These are phyloP conservation scores for Morella rubra DNA, from an alignment of 306 rosid genomes.

Conservation along the genomic window DNA sequence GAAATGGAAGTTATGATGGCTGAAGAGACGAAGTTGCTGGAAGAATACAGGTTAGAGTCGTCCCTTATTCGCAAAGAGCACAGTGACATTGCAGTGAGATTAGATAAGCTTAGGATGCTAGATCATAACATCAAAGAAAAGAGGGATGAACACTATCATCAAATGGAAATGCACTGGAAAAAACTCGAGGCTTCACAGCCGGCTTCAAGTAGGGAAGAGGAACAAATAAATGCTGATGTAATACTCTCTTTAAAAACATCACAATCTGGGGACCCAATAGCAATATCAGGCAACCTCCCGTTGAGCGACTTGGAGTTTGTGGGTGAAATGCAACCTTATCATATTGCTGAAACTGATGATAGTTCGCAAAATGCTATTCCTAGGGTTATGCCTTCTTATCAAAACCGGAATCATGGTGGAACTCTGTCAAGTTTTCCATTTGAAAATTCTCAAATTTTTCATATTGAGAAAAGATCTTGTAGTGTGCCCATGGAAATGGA, in stretches of 20 bases:
- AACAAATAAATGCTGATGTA: not conserved
- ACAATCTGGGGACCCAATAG: not conserved
- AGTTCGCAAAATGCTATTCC: slow-evolving; percentile 18
- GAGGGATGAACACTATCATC: not conserved
- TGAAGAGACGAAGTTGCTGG: not conserved
- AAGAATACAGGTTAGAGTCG: not conserved
- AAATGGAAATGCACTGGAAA: not conserved
- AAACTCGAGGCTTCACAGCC: not conserved
- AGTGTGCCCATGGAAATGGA: slow-evolving; percentile 27
- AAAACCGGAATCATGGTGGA: slow-evolving; percentile 25
- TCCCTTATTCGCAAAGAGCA: not conserved
- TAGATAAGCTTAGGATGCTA: not conserved
- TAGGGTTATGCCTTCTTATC: slow-evolving; percentile 23
- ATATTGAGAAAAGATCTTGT: slow-evolving; percentile 11
- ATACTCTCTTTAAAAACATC: not conserved
- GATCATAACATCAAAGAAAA: not conserved
- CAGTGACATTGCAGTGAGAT: not conserved
- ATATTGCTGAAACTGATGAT: not conserved
- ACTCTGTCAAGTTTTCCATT: not conserved
- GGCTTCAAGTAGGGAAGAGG: not conserved
- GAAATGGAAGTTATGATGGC: not conserved
- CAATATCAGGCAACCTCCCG: not conserved
- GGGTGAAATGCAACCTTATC: not conserved
- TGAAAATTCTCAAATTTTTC: slow-evolving; percentile 18
- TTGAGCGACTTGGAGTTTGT: not conserved